Evolutionary conservation across 495 filamentous ascomycete species (phyloP).

Genomic region (Alectoria sarmentosa): DNA sequence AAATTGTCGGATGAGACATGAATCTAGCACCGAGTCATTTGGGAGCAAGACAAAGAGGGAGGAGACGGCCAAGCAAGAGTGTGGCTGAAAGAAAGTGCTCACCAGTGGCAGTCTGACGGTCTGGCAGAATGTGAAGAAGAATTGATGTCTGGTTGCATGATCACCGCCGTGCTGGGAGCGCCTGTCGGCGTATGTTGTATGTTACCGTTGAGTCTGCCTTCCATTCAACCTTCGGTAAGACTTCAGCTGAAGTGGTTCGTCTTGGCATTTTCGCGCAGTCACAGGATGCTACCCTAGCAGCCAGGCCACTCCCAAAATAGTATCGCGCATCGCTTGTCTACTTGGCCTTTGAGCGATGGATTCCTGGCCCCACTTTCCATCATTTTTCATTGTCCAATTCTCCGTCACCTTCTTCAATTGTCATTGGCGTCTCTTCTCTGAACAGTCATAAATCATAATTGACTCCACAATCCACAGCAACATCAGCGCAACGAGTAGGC

Average conservation of each 20-base stretch:
- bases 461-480: background rate
- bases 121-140: background rate
- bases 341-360: background rate
- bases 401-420: background rate
- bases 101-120: background rate
- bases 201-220: background rate
- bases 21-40: background rate
- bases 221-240: background rate
- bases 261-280: slow-evolving; percentile 6
- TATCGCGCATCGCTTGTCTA: background rate
- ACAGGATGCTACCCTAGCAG: background rate
- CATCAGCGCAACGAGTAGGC: background rate
- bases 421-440: background rate
- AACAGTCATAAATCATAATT: slow-evolving; percentile 3
- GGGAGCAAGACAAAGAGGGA: background rate
- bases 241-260: background rate
- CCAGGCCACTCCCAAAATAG: background rate
- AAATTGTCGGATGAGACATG: background rate
- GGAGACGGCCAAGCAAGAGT: background rate
- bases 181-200: background rate
- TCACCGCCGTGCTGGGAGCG: background rate
- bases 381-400: background rate
- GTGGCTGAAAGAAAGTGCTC: background rate
- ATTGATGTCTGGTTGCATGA: background rate
- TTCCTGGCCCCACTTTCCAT: background rate